phyloP scores from a whole-genome alignment of 805 yeast genomes.

The Kodamaea kaohsiungensis region DNA sequence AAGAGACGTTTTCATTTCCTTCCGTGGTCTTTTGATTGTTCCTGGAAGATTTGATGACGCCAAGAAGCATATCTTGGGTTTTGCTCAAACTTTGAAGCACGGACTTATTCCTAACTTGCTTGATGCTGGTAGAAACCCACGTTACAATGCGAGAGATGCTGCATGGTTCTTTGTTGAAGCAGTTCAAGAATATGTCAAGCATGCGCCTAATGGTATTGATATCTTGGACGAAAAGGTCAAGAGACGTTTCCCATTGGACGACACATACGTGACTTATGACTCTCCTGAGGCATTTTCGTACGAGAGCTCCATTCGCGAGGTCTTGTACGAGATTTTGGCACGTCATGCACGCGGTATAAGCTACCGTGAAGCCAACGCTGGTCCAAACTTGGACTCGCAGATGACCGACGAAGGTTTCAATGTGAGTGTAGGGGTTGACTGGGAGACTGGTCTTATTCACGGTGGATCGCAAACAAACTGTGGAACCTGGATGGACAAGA shows the following conservation, averaged over 20 bases:
- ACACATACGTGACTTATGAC: conserved; percentile 66
- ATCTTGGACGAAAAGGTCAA: conserved; percentile 71
- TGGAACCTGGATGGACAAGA: conserved; percentile 99
- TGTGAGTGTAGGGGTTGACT: conserved; percentile 76
- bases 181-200: conserved; percentile 75
- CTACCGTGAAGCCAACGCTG: conserved; percentile 95
- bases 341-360: conserved; percentile 88
- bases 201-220: conserved; percentile 66
- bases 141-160: conserved; percentile 96
- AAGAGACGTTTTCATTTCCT: conserved; percentile 87
- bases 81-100: conserved; percentile 90
- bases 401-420: conserved; percentile 93
- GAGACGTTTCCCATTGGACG: conserved; percentile 89
- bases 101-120: conserved; percentile 92
- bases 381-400: conserved; percentile 81
- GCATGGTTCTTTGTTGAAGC: conserved; percentile 92
- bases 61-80: conserved; percentile 74
- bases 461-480: conserved; percentile 94
- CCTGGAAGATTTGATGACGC: conserved; percentile 83
- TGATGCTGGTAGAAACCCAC: conserved; percentile 91
- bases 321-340: conserved; percentile 77
- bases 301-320: conserved; percentile 68
- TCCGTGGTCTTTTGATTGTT: conserved; percentile 77
- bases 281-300: conserved; percentile 77
- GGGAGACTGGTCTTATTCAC: conserved; percentile 82